Evolutionary conservation across 257 asterid species (phyloP), one percentile per base, ranked within the genome.

Genomic region (Lycium ferocissimum): DNA sequence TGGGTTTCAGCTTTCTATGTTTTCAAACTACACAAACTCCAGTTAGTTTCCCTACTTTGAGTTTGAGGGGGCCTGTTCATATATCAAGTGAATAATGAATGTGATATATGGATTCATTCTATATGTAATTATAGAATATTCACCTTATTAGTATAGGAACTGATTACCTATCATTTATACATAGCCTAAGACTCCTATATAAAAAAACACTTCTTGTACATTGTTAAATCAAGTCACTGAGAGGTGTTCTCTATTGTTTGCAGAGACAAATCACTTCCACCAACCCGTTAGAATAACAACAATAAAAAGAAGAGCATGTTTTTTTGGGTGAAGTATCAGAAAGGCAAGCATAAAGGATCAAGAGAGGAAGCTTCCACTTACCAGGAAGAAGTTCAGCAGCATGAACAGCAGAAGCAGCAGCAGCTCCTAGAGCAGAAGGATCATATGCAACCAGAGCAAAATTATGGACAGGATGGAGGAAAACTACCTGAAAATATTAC

Each of bases 331-430:
- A 26, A 26, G 33, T 26, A 26, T 26, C 33, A 26, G 61, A 78
- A 51, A 26, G 26, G 61, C 47, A 0, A 26, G 82, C 82, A 78
- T 53, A 53, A 78, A 51, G 65, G 12, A 78, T 78, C 65, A 78
- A 76, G 47, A 26, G 26, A 53, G 26, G 81, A 51, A 78, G 65
- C 51, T 78, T 17, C 14, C 49, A 78, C 65, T 75, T 91, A 95
- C 99, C 98, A 35, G 98, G 97, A 88, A 92, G 97, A 88, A 97
- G 99, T 91, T 97, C 94, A 88, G 98, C 98, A 89, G 98, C 95
- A 84, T 94, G 96, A 88, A 97, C 98, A 84, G 89, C 90, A 59
- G 98, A 94, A 78, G 94, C 89, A 83, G 98, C 99, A 69, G 90
- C 88, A 88, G 84, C 81, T 62, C 98, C 99, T 87, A 97, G 91